Evolutionary conservation across 768 basidiomycete species (phyloP).

Genomic region (Kwoniella sp.): DNA sequence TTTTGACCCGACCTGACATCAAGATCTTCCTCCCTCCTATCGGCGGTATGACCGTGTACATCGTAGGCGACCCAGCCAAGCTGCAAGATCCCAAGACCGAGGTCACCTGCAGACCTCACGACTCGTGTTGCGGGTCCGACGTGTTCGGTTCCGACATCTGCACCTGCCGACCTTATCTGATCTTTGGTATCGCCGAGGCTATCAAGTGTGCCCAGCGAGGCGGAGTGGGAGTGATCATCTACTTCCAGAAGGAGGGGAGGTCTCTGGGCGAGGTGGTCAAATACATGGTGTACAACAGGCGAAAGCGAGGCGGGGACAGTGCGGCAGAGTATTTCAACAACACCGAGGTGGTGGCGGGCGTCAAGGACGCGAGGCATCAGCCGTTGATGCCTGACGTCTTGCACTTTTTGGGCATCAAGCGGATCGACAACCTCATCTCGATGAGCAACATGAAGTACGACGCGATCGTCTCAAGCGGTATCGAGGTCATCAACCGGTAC

Average conservation of each 20-base stretch:
- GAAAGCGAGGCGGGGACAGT: slow-evolving; percentile 88
- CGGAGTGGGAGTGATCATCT: slow-evolving; percentile 87
- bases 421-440: slow-evolving; percentile 77
- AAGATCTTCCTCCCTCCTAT: slow-evolving; percentile 95
- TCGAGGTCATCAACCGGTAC: slow-evolving; percentile 68
- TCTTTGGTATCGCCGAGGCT: slow-evolving; percentile 89
- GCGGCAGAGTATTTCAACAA: slow-evolving; percentile 92
- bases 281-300: slow-evolving; percentile 91
- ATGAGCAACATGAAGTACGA: slow-evolving; percentile 73
- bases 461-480: slow-evolving; percentile 84
- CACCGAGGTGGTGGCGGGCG: slow-evolving; percentile 88
- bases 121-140: slow-evolving; percentile 95
- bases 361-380: slow-evolving; percentile 51
- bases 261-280: slow-evolving; percentile 90
- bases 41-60: slow-evolving; percentile 80
- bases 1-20: slow-evolving; percentile 91
- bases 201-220: slow-evolving; percentile 75
- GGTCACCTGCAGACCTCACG: slow-evolving; percentile 57
- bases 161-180: slow-evolving; percentile 67
- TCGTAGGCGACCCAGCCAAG: slow-evolving; percentile 82
- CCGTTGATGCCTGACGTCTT: slow-evolving; percentile 88
- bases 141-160: slow-evolving; percentile 72
- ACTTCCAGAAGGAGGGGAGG: slow-evolving; percentile 65
- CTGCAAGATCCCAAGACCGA: slow-evolving; percentile 45
- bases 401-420: slow-evolving; percentile 88